These are phyloP conservation scores for Zychaea mexicana DNA, from an alignment of 371 early-diverging fungal genomes.

Conservation along the genomic window DNA sequence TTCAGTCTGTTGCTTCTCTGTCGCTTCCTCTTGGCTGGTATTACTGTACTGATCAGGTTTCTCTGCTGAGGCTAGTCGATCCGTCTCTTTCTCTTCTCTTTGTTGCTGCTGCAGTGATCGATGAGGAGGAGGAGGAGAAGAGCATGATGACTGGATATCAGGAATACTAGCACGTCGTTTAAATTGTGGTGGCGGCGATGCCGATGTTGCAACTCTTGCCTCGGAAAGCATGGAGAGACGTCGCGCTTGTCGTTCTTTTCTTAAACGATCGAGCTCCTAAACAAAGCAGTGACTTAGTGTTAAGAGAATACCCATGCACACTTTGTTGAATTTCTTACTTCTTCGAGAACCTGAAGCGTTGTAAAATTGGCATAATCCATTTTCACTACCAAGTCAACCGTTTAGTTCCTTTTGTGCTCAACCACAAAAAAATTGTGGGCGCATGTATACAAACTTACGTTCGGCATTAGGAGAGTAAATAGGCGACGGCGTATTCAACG, in stretches of 20 bases:
- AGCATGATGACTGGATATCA: not conserved
- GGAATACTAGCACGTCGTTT: not conserved
- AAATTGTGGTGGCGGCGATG: not conserved
- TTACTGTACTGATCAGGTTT: too few relatives aligned
- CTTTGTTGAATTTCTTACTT: not conserved
- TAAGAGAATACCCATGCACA: too few relatives aligned
- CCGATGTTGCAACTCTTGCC: not conserved
- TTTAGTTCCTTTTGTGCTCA: not conserved
- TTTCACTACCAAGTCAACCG: too few relatives aligned
- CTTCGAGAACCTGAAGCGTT: not conserved
- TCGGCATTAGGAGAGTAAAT: too few relatives aligned
- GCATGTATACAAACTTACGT: too few relatives aligned
- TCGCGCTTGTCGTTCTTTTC: slow-evolving; percentile 2
- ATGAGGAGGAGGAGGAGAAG: too few relatives aligned
- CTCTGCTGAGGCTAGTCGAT: too few relatives aligned
- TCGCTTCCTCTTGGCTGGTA: too few relatives aligned
- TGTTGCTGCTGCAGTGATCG: too few relatives aligned
- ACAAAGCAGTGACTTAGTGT: not conserved
- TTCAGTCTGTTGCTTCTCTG: too few relatives aligned
- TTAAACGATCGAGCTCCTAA: slow-evolving; percentile 9
- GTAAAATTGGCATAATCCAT: not conserved
- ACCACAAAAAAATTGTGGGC: not conserved
- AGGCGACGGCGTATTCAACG: too few relatives aligned
- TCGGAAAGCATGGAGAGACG: not conserved
- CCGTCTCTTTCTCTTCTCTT: too few relatives aligned